A percentile compares a stretch with the other conserved stretches of the same genome.
phyloP scores from a whole-genome alignment of 768 basidiomycete genomes.

The Brasilioporus rufonigricans region DNA sequence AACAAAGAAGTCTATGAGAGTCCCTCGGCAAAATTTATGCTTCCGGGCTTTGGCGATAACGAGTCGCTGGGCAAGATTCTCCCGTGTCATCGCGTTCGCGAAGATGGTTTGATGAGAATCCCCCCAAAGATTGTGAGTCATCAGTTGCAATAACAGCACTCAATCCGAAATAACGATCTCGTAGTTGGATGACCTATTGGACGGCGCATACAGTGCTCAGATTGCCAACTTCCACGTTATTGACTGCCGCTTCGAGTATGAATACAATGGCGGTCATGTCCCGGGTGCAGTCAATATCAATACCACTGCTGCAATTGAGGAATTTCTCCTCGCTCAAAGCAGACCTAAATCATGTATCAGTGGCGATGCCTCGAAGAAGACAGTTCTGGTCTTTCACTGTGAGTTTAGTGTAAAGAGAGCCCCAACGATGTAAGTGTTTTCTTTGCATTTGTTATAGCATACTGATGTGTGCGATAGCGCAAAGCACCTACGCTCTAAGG shows the following conservation, averaged over 20 bases:
- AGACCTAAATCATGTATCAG: constrained; percentile 71
- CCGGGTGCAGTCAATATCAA: constrained; percentile 91
- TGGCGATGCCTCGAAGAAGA: constrained; percentile 72
- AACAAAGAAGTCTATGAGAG: constrained; percentile 47
- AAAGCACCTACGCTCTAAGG: constrained; percentile 87
- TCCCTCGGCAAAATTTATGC: constrained; percentile 54
- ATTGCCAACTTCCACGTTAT: constrained; percentile 77
- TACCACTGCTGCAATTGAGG: constrained; percentile 74
- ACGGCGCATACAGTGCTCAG: constrained; percentile 64
- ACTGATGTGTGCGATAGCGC: constrained; percentile 52
- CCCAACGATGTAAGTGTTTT: constrained; percentile 79
- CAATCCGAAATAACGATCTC: constrained; percentile 4
- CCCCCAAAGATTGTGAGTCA: constrained; percentile 68
- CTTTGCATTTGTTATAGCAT: neutral
- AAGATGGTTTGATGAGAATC: constrained; percentile 95
- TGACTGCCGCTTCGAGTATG: constrained; percentile 98
- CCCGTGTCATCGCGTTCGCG: constrained; percentile 90
- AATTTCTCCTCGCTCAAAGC: constrained; percentile 64
- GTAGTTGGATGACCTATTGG: constrained; percentile 76
- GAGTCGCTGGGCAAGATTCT: constrained; percentile 91
- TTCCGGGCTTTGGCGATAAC: constrained; percentile 84
- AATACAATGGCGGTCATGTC: constrained; percentile 92
- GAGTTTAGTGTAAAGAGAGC: constrained; percentile 96
- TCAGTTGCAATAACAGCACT: neutral
- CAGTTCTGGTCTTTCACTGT: constrained; percentile 93